Evolutionary conservation across 768 basidiomycete species (phyloP).

Genomic region (Rhizopogon rudus): DNA sequence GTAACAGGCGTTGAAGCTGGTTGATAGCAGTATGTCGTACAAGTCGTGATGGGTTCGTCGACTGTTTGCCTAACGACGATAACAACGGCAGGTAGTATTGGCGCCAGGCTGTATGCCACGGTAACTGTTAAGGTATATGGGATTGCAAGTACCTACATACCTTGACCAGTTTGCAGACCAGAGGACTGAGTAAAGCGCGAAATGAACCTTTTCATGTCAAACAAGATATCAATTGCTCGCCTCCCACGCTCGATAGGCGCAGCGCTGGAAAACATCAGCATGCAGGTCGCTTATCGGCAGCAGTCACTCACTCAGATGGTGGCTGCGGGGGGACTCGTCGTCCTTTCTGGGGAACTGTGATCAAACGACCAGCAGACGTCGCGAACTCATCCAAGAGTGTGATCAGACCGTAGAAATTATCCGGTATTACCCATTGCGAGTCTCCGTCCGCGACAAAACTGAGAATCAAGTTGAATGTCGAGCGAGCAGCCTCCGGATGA

Average conservation of each 20-base stretch:
- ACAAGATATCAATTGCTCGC: constrained; percentile 76
- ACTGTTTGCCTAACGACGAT: constrained; percentile 70
- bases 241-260: constrained; percentile 76
- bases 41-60: constrained; percentile 77
- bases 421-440: constrained; percentile 56
- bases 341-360: constrained; percentile 50
- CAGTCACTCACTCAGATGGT: constrained; percentile 42
- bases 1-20: constrained; percentile 78
- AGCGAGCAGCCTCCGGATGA: constrained; percentile 82
- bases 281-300: neutral
- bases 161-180: constrained; percentile 31
- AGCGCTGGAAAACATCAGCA: constrained; percentile 41
- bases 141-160: constrained; percentile 9
- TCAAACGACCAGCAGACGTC: constrained; percentile 59
- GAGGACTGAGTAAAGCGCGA: constrained; percentile 49
- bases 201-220: constrained; percentile 65
- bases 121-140: constrained; percentile 1
- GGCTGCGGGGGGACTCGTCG: constrained; percentile 47
- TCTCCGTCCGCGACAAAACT: constrained; percentile 60
- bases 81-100: constrained; percentile 73
- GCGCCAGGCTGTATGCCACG: constrained; percentile 61
- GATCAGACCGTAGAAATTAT: constrained; percentile 79
- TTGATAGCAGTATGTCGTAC: constrained; percentile 77
- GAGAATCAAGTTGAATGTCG: constrained; percentile 77
- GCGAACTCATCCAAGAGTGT: constrained; percentile 87